Conservation (phyloP, 345 rosid genomes). For the Citrus mangshanensis region DNA sequence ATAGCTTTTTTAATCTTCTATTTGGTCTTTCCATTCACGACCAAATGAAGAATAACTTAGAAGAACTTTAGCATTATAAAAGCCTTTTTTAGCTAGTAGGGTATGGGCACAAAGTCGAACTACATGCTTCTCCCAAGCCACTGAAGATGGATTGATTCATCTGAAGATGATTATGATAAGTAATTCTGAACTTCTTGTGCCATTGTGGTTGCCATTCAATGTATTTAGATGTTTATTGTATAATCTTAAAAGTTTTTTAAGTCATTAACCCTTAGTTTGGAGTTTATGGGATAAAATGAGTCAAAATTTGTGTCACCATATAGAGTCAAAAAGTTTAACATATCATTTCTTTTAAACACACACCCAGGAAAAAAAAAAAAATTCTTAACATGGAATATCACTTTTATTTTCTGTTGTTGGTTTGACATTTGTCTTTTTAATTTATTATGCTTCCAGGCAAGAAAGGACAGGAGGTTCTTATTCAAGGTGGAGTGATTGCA, state of each 20-base stretch:
- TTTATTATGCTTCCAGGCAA: constrained; percentile 50
- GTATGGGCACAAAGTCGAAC: neutral
- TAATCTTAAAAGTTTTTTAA: neutral
- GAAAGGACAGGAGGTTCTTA: constrained; percentile 81
- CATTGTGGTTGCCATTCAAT: neutral
- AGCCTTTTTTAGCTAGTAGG: neutral
- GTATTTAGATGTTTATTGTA: neutral
- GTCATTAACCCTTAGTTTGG: neutral
- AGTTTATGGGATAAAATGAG: neutral
- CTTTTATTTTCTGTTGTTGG: neutral
- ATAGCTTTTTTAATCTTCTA: neutral
- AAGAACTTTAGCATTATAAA: neutral
- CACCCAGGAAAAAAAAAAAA: too few relatives aligned
- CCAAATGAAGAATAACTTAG: neutral
- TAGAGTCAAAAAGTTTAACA: too few relatives aligned
- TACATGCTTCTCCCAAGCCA: neutral
- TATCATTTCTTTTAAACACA: neutral
- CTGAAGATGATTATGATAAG: neutral
- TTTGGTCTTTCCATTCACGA: neutral
- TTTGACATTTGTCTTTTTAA: neutral
- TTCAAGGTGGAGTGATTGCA: constrained; percentile 94
- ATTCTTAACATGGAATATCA: too few relatives aligned
- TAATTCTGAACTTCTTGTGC: neutral
- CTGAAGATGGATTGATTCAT: neutral
- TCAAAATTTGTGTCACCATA: neutral